Conservation (phyloP, 148 eudicot genomes). For the Drosera capensis region DNA sequence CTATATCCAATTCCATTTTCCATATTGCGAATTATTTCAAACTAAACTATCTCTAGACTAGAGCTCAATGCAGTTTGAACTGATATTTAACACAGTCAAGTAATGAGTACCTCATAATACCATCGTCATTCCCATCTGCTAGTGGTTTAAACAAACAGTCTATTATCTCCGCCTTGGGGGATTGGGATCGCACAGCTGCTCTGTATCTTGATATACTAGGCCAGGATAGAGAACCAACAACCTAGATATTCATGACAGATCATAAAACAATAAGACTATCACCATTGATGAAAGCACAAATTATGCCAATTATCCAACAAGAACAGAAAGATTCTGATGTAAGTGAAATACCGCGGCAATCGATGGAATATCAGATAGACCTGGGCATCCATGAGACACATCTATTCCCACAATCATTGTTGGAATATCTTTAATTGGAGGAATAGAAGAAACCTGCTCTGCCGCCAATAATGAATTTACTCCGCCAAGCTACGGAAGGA, state of each 20-base stretch:
- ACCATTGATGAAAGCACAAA: not conserved
- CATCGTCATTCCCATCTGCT: constrained; percentile 62
- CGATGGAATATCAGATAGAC: constrained; percentile 64
- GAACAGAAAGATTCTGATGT: not conserved
- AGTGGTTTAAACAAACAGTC: constrained; percentile 60
- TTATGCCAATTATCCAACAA: not conserved
- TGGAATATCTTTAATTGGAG: constrained; percentile 54
- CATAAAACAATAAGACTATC: not conserved
- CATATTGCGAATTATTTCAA: not conserved
- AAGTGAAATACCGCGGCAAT: constrained; percentile 64
- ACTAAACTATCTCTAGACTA: no score
- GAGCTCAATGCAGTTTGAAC: not conserved
- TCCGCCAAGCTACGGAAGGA: constrained; percentile 67
- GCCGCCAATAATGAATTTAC: constrained; percentile 67
- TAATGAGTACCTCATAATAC: constrained; percentile 63
- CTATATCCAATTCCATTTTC: not conserved
- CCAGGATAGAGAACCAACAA: constrained; percentile 91
- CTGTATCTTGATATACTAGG: constrained; percentile 83
- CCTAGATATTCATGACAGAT: constrained; percentile 23
- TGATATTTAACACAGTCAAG: not conserved
- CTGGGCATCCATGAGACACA: constrained; percentile 91
- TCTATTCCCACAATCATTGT: constrained; percentile 95
- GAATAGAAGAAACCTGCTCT: constrained; percentile 49
- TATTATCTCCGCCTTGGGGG: constrained; percentile 82
- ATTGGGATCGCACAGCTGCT: constrained; percentile 69